Percentiles rank a stretch among this genome's conserved stretches.
phyloP scores from a whole-genome alignment of 345 rosid genomes.

The Linum usitatissimum region DNA sequence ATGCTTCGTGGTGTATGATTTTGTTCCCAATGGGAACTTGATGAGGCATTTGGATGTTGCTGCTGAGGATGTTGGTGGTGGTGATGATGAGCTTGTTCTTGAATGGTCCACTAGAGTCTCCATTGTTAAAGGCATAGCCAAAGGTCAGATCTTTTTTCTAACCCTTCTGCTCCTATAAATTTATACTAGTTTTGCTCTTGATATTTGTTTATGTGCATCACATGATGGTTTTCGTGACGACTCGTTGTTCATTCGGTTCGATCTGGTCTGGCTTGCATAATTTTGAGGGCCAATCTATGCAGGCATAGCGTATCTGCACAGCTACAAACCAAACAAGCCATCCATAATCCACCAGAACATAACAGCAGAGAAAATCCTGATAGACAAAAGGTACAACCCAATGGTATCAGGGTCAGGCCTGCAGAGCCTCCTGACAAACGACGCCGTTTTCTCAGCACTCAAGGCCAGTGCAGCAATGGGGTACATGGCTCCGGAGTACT shows the following conservation, averaged over 20 bases:
- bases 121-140: slow-evolving; percentile 8
- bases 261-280: neutral
- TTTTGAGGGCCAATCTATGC: neutral
- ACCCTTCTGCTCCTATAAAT: too few relatives aligned
- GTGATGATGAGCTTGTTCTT: neutral
- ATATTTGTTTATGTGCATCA: neutral
- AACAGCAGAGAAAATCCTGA: slow-evolving; percentile 17
- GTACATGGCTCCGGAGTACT: slow-evolving; percentile 25
- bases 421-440: slow-evolving; percentile 26
- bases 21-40: slow-evolving; percentile 5
- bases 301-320: slow-evolving; percentile 22
- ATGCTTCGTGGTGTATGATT: slow-evolving; percentile 5
- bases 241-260: neutral
- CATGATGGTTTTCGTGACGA: neutral
- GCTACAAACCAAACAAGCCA: slow-evolving; percentile 14
- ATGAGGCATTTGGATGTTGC: neutral
- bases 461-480: slow-evolving; percentile 31
- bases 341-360: slow-evolving; percentile 21
- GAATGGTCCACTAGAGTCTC: slow-evolving; percentile 11
- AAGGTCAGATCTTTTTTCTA: neutral
- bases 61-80: slow-evolving; percentile 1
- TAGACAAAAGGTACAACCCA: slow-evolving; percentile 17
- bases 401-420: slow-evolving; percentile 21
- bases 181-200: too few relatives aligned
- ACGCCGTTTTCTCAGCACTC: slow-evolving; percentile 20